phyloP scores from a whole-genome alignment of 805 yeast genomes.

The Torulaspora quercuum region DNA sequence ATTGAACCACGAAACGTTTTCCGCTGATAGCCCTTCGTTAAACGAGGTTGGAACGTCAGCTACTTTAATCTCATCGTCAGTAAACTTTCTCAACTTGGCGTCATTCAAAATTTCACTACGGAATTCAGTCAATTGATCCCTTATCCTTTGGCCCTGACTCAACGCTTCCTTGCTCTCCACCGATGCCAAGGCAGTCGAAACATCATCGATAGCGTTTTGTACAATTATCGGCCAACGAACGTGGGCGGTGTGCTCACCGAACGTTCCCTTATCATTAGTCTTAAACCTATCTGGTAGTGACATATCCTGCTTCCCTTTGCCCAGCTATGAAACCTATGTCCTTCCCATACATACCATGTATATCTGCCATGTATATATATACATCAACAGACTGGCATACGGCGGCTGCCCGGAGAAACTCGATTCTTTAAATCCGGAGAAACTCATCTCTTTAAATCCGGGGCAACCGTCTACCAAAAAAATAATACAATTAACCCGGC shows the following conservation, averaged over 20 bases:
- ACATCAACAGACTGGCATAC: no score
- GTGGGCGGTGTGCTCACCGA: constrained; percentile 75
- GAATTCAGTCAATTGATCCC: constrained; percentile 41
- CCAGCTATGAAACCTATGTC: background rate
- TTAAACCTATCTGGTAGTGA: constrained; percentile 43
- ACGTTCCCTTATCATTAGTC: constrained; percentile 70
- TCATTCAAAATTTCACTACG: constrained; percentile 45
- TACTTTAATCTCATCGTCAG: constrained; percentile 37
- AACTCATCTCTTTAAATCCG: no score
- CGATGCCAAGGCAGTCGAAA: constrained; percentile 37
- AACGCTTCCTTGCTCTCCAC: constrained; percentile 29
- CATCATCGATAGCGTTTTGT: constrained; percentile 63
- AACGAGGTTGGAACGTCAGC: constrained; percentile 51
- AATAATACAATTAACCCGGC: no score
- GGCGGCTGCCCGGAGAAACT: no score
- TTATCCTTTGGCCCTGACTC: constrained; percentile 49
- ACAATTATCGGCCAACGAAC: constrained; percentile 86
- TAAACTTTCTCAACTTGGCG: constrained; percentile 43
- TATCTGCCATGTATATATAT: constrained; percentile 1
- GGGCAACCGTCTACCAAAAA: no score
- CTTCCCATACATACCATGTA: background rate
- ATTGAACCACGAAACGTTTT: constrained; percentile 59
- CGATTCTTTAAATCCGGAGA: no score
- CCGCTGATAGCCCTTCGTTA: constrained; percentile 48
- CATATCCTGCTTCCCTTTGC: constrained; percentile 3